phyloP scores from a whole-genome alignment of 2,329 filamentous ascomycete species.

The Aspergillus sergii region DNA sequence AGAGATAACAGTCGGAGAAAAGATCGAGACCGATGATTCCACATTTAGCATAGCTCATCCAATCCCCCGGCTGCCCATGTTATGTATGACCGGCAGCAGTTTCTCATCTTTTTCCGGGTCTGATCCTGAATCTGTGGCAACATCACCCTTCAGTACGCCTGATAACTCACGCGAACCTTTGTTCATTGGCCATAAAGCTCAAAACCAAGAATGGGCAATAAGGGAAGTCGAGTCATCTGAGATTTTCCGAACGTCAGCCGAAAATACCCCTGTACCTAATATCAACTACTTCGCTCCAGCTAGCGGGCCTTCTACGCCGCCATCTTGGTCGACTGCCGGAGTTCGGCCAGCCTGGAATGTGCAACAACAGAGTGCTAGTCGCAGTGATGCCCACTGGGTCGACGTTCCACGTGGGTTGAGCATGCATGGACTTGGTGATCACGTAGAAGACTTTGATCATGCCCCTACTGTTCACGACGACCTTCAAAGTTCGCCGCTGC shows the following conservation, averaged over 20 bases:
- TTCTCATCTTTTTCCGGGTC: slow-evolving; percentile 13
- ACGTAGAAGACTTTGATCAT: slow-evolving; percentile 5
- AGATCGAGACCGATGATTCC: not conserved
- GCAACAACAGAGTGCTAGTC: slow-evolving; percentile 2
- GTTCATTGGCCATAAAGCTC: slow-evolving; percentile 2
- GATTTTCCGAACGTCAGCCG: slow-evolving; percentile 6
- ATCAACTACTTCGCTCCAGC: slow-evolving; percentile 7
- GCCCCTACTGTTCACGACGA: not conserved
- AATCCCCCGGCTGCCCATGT: slow-evolving; percentile 8
- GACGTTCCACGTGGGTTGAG: not conserved
- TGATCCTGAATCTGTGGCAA: slow-evolving; percentile 15
- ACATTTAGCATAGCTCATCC: slow-evolving; percentile 17
- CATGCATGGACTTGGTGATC: not conserved
- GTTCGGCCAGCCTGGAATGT: slow-evolving; percentile 6
- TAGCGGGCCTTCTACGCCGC: slow-evolving; percentile 4
- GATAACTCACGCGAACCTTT: slow-evolving; percentile 2
- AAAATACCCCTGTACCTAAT: slow-evolving; percentile 6
- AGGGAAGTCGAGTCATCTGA: not conserved
- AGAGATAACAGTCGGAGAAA: not conserved
- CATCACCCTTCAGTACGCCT: slow-evolving; percentile 6
- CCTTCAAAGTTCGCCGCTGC: slow-evolving; percentile 7
- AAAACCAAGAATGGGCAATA: slow-evolving; percentile 9
- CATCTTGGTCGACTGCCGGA: slow-evolving; percentile 12
- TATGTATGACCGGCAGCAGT: slow-evolving; percentile 9
- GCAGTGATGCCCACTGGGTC: slow-evolving; percentile 6